Evolutionary conservation across 169 alveolate species (phyloP).

Genomic region (Cryptosporidium baileyi): DNA sequence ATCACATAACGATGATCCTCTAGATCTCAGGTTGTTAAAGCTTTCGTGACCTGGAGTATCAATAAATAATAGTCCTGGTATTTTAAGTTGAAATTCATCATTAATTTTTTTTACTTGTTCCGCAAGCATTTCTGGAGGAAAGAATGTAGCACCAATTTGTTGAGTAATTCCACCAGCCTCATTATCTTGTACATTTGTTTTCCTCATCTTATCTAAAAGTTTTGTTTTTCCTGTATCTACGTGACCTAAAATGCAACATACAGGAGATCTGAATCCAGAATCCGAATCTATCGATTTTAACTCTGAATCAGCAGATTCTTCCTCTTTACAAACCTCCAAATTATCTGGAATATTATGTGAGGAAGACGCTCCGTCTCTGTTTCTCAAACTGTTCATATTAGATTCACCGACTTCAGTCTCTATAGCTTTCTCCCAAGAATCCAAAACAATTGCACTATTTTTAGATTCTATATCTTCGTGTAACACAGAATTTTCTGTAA

Average conservation of each 20-base stretch:
- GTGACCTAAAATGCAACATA: slow-evolving; percentile 98
- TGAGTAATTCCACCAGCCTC: slow-evolving; percentile 99
- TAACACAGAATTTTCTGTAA: slow-evolving; percentile 27
- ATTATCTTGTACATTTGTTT: slow-evolving; percentile 97
- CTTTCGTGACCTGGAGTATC: slow-evolving; percentile 99
- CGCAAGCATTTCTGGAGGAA: slow-evolving; percentile 94
- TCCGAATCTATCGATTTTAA: slow-evolving; percentile 56
- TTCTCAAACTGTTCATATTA: background rate
- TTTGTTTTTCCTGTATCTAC: slow-evolving; percentile 99
- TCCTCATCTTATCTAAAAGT: slow-evolving; percentile 96
- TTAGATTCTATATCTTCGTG: slow-evolving; percentile 61
- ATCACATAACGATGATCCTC: slow-evolving; percentile 99
- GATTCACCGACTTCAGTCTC: background rate
- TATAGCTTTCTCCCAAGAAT: slow-evolving; percentile 71
- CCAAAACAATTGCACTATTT: slow-evolving; percentile 13
- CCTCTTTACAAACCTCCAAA: background rate
- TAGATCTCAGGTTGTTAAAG: slow-evolving; percentile 88
- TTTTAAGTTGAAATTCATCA: slow-evolving; percentile 76
- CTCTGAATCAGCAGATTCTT: slow-evolving; percentile 26
- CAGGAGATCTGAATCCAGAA: slow-evolving; percentile 92
- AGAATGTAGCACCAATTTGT: slow-evolving; percentile 99
- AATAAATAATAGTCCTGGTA: slow-evolving; percentile 96
- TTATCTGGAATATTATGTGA: slow-evolving; percentile 34
- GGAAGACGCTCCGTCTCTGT: slow-evolving; percentile 52
- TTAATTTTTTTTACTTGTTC: slow-evolving; percentile 85